Percentiles rank a stretch among this genome's conserved stretches.
Evolutionary conservation across 2,329 filamentous ascomycete genomes (phyloP).

Genomic region (Colletotrichum agaves): DNA sequence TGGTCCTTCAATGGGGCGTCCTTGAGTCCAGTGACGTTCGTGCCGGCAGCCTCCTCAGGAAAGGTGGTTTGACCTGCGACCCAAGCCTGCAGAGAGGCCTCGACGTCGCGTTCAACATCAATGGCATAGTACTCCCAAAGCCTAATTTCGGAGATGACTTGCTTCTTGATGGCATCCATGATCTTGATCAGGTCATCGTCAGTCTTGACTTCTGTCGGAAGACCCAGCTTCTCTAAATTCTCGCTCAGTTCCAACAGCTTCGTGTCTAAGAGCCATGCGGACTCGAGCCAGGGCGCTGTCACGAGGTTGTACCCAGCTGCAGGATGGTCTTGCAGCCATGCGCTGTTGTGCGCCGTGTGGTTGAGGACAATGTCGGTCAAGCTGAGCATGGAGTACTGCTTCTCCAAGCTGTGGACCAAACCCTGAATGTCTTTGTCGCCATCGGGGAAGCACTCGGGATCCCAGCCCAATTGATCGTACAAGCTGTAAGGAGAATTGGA

Average conservation of each 20-base stretch:
- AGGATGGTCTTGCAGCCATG: conserved; percentile 93
- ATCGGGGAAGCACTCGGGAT: conserved; percentile 81
- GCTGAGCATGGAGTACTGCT: conserved; percentile 84
- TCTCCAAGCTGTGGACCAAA: conserved; percentile 84
- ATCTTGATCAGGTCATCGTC: conserved; percentile 80
- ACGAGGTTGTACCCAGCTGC: conserved; percentile 95
- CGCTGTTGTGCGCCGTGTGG: conserved; percentile 94
- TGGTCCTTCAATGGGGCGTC: conserved; percentile 58
- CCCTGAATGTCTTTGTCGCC: conserved; percentile 84
- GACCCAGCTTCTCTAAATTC: conserved; percentile 74
- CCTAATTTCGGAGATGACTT: conserved; percentile 80
- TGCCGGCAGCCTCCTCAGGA: conserved; percentile 56
- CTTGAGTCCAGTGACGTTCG: conserved; percentile 60
- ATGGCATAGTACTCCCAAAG: conserved; percentile 96
- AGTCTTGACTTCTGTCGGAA: conserved; percentile 79
- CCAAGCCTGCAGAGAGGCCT: conserved; percentile 79
- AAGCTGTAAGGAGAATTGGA: conserved; percentile 99
- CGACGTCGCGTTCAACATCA: conserved; percentile 78
- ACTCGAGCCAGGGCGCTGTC: conserved; percentile 83
- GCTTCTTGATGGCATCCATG: conserved; percentile 85
- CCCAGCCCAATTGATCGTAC: conserved; percentile 91
- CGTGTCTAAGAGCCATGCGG: conserved; percentile 71
- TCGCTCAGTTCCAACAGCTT: conserved; percentile 79
- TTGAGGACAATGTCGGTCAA: conserved; percentile 98
- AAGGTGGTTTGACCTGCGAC: conserved; percentile 66